Base-by-base conservation (phyloP, 2,329 filamentous ascomycete species). In the Sporothrix euskadiensis region DNA sequence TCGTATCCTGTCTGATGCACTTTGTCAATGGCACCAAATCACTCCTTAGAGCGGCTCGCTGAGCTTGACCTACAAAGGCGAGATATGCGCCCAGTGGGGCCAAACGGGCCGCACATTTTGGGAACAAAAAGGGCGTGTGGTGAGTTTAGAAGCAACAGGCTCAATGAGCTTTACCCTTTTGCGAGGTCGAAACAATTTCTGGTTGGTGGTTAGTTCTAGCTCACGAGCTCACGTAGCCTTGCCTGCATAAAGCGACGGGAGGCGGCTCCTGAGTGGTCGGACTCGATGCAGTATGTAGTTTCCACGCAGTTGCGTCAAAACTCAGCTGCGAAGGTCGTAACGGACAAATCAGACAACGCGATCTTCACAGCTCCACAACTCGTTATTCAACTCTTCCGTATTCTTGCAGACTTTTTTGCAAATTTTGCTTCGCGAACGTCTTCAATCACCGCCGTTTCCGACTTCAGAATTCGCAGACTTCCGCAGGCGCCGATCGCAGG, bases 241-340 rank as follows among this genome's bases (percentile, higher is more conserved):
- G 73, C 41, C 71, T n/a, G 57, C n/a, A 26, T 73, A 52, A 59
- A 69, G 65, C 8, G 57, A 49, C n/a, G 22, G 8, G 39, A 16
- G 49, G 59, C 56, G 66, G 44, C 8, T 14, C 30, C 61, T 69
- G 73, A 57, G 35, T 73, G 61, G 73, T 68, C 54, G 61, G 26
- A 19, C 7, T 49, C 6, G 4, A 30, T 32, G 47, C 14, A 41
- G n/a, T 16, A 30, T 32, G 47, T 9, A 54, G n/a, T 16, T 74
- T 22, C 19, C 56, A 44, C 74, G 74, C 74, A 72, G 41, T 4
- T 75, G 74, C 74, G 72, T 71, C n/a, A 22, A 56, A 22, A 52
- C 69, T 69, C 61, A 73, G 14, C n/a, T 63, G 66, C 47, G 44
- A 5, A 1, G 35, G 8, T 2, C 35, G 16, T 22, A 5, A 52